These are phyloP conservation scores for Parietaria judaica DNA, from an alignment of 306 rosid genomes.

Conservation along the genomic window DNA sequence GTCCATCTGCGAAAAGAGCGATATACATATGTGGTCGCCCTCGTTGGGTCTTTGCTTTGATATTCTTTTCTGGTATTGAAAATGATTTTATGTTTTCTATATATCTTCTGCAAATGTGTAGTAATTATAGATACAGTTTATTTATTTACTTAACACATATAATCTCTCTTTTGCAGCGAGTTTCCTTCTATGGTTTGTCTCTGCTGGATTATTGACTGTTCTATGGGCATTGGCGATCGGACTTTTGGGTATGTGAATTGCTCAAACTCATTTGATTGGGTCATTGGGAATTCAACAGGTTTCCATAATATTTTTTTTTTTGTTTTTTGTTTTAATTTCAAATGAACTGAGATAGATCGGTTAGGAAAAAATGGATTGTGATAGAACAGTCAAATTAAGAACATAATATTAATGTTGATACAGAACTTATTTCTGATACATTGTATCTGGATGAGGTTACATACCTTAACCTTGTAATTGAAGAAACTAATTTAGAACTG, in stretches of 20 bases:
- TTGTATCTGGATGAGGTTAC: too few relatives aligned
- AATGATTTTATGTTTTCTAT: not conserved
- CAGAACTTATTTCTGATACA: too few relatives aligned
- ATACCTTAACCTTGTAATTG: too few relatives aligned
- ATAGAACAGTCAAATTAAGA: too few relatives aligned
- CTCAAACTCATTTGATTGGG: not conserved
- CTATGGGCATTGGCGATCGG: constrained; percentile 74
- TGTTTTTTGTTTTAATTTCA: too few relatives aligned
- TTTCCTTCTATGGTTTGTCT: constrained; percentile 72
- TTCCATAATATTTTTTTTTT: too few relatives aligned
- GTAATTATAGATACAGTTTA: not conserved
- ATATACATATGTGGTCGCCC: constrained; percentile 85
- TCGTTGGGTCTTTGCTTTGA: constrained; percentile 80
- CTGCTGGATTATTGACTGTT: constrained; percentile 77
- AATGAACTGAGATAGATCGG: too few relatives aligned
- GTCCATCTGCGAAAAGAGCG: constrained; percentile 86
- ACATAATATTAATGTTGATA: too few relatives aligned
- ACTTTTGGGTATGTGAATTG: constrained; percentile 58
- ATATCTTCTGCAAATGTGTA: constrained; percentile 4
- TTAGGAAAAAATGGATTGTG: too few relatives aligned
- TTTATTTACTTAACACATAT: constrained; percentile 1
- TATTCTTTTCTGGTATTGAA: constrained; percentile 64
- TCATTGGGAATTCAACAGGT: too few relatives aligned
- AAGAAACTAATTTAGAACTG: too few relatives aligned
- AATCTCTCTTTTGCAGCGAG: constrained; percentile 45